These are phyloP conservation scores for Citrus australasica DNA, from an alignment of 345 rosid species.

Conservation along the genomic window DNA sequence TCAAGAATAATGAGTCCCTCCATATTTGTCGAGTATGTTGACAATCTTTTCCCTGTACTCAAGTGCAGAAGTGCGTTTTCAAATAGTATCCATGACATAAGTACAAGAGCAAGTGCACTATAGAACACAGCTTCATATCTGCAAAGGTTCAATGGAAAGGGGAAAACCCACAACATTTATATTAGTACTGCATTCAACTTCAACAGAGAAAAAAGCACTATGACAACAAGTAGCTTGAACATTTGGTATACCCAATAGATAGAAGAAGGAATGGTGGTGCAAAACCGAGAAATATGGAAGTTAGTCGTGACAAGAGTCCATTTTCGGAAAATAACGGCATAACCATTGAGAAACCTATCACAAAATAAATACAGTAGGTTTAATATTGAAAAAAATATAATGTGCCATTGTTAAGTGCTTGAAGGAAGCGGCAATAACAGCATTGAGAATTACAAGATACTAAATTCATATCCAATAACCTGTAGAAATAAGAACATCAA, in stretches of 20 bases:
- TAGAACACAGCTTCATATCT: constrained; percentile 96
- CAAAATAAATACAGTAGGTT: not conserved
- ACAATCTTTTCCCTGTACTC: constrained; percentile 33
- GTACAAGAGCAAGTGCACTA: constrained; percentile 73
- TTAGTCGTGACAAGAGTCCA: constrained; percentile 66
- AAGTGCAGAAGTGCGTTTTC: constrained; percentile 65
- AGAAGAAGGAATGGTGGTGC: constrained; percentile 89
- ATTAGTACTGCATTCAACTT: not conserved
- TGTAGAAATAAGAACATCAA: not conserved
- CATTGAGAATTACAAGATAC: not conserved
- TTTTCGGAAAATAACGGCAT: constrained; percentile 78
- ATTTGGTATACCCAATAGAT: constrained; percentile 69
- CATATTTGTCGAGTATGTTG: constrained; percentile 31
- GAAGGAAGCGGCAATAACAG: not conserved
- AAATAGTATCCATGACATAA: constrained; percentile 78
- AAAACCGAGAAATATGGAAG: constrained; percentile 86
- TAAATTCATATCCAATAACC: not conserved
- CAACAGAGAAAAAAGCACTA: not conserved
- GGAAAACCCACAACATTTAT: not conserved
- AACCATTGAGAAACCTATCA: constrained; percentile 66
- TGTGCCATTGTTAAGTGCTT: no score
- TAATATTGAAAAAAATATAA: not conserved
- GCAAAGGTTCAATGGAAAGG: constrained; percentile 26
- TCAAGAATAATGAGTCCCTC: constrained; percentile 39
- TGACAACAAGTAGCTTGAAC: not conserved